phyloP scores from a whole-genome alignment of 192 early-diverging fungal genomes.

The Mortierella alpina region DNA sequence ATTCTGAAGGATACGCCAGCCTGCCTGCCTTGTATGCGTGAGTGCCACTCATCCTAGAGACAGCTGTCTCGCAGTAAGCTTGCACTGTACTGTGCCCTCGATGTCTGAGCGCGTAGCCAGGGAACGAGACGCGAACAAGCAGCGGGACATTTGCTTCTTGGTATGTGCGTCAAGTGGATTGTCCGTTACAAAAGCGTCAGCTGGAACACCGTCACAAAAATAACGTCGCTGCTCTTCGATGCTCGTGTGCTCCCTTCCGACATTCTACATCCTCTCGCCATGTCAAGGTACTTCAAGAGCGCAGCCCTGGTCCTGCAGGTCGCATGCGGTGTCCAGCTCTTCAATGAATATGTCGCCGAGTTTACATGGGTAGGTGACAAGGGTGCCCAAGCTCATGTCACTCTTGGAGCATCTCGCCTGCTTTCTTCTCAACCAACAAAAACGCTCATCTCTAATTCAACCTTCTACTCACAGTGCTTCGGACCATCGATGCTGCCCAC shows the following conservation, averaged over 20 bases:
- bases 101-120: too few relatives aligned
- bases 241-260: background rate
- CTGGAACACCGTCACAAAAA: too few relatives aligned
- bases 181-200: too few relatives aligned
- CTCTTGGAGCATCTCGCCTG: background rate
- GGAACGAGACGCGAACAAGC: too few relatives aligned
- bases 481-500: conserved; percentile 96
- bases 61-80: too few relatives aligned
- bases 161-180: too few relatives aligned
- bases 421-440: background rate
- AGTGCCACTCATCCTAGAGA: too few relatives aligned
- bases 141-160: too few relatives aligned
- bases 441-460: background rate
- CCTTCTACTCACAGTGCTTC: conserved; percentile 60
- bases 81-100: too few relatives aligned
- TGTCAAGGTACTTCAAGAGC: conserved; percentile 33
- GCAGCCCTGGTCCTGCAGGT: conserved; percentile 62
- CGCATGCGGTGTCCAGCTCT: conserved; percentile 74
- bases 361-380: conserved; percentile 73
- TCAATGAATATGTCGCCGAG: conserved; percentile 81
- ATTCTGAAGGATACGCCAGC: too few relatives aligned
- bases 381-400: background rate
- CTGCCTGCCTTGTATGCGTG: too few relatives aligned
- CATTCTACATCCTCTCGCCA: background rate
- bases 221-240: too few relatives aligned